Evolutionary conservation across 768 basidiomycete species (phyloP).

Genomic region (Agaricus bisporus): DNA sequence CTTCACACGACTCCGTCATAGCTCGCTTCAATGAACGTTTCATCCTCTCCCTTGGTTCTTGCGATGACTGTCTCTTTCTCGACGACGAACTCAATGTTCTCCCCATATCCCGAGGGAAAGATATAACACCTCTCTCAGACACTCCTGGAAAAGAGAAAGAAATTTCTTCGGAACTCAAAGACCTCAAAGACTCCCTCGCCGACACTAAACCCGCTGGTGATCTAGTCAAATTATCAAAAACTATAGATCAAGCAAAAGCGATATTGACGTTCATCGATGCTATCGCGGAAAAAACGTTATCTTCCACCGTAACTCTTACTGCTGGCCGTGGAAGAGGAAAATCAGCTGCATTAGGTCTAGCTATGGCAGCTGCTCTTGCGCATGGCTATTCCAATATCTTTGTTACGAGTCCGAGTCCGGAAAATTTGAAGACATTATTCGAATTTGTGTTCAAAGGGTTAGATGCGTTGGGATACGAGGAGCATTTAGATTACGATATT

Average conservation of each 20-base stretch:
- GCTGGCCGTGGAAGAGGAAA: constrained; percentile 95
- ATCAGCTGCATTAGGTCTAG: constrained; percentile 92
- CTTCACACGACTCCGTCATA: constrained; percentile 81
- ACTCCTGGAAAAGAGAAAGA: constrained; percentile 25
- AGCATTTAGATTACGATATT: constrained; percentile 97
- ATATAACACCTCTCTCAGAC: constrained; percentile 67
- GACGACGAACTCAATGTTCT: constrained; percentile 98
- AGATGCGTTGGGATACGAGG: constrained; percentile 92
- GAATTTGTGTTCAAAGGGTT: constrained; percentile 97
- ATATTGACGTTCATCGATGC: constrained; percentile 93
- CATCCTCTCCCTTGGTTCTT: constrained; percentile 93
- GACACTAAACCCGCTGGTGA: constrained; percentile 87
- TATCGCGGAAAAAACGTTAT: constrained; percentile 87
- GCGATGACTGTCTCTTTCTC: constrained; percentile 86
- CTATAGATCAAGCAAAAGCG: constrained; percentile 91
- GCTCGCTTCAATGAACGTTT: constrained; percentile 99
- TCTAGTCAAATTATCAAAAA: constrained; percentile 85
- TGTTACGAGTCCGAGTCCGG: constrained; percentile 94
- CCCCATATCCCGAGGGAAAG: constrained; percentile 92
- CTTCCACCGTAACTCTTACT: constrained; percentile 92
- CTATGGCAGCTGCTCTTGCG: constrained; percentile 86
- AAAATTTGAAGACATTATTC: constrained; percentile 96
- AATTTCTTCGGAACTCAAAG: constrained; percentile 61
- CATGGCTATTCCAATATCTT: constrained; percentile 98
- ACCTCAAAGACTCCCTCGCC: constrained; percentile 69